A percentile compares a stretch with the other conserved stretches of the same genome.
Evolutionary conservation across 2,329 filamentous ascomycete genomes (phyloP).

Genomic region (Penicillium sp.): DNA sequence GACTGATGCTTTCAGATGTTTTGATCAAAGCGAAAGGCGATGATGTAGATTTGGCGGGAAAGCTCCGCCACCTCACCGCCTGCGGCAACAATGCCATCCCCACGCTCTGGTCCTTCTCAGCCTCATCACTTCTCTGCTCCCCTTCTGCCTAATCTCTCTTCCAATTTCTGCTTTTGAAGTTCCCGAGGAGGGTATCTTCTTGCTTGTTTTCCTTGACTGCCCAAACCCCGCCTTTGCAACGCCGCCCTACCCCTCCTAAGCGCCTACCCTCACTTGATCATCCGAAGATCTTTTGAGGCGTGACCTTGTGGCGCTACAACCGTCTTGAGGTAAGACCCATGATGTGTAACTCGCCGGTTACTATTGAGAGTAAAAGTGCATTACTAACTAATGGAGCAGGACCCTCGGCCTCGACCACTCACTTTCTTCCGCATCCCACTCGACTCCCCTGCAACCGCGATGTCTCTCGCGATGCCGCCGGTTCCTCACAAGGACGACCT

Average conservation of each 20-base stretch:
- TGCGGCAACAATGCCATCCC: constrained; percentile 17
- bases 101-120: constrained; percentile 20
- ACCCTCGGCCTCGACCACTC: constrained; percentile 4
- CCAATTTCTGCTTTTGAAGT: constrained; percentile 2
- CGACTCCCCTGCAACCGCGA: constrained; percentile 19
- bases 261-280: not conserved
- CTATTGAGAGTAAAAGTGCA: not conserved
- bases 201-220: not conserved
- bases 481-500: constrained; percentile 58
- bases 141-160: constrained; percentile 15
- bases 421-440: not conserved
- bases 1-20: not conserved
- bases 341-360: not conserved
- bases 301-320: constrained; percentile 18
- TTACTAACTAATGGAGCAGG: not conserved
- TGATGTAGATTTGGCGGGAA: constrained; percentile 10
- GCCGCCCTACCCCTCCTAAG: not conserved
- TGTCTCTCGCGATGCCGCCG: constrained; percentile 39
- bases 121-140: constrained; percentile 18
- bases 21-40: constrained; percentile 1
- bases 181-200: not conserved
- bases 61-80: constrained; percentile 22
- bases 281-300: constrained; percentile 7
- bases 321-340: constrained; percentile 1
- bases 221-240: not conserved